Evolutionary conservation across 768 basidiomycete species (phyloP), one percentile per base, ranked within the genome.

Genomic region (Auricularia sp.): DNA sequence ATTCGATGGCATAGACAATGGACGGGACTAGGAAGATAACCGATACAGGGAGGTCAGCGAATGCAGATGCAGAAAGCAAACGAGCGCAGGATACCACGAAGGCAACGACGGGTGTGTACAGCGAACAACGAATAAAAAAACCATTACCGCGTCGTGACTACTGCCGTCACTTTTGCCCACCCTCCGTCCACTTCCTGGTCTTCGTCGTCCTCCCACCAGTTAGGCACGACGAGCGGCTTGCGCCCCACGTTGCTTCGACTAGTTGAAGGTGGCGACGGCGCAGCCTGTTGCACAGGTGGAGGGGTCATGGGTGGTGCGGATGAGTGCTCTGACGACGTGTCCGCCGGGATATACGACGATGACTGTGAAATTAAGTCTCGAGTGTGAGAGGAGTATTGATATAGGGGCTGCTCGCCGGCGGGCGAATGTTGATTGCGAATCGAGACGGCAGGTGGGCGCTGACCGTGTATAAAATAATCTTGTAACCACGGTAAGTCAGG

Each of bases 191-290:
- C 24, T 24, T 59, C 29, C 18, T 59, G 56, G 34, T 59, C 56
- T 18, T 59, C 56, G 34, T 59, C 56, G 56, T 59, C 56, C 56
- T 59, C 56, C 56, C 56, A 59, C 56, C 56, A 59, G 18, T 59
- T 59, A 7, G 56, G 56, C 29, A 59, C 34, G 24, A 59, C 56
- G 8, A 59, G 29, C 11, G 56, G 21, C 24, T 29, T 35, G 29
- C 56, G 56, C 54, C 10, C 8, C 29, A 35, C 56, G 18, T 21
- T 24, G 24, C 24, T 14, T 29, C 34, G 21, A 24, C 14, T 34
- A 29, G 29, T 35, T 7, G 29, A 29, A 7, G 56, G 29, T 29
- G 56, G 29, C 56, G 56, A 59, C 39, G 39, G 39, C 39, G 39
- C 39, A 42, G 13, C 8, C 39, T 42, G 39, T 29, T 59, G 56